Conservation (phyloP, 2,329 filamentous ascomycete species). For the Diplocarpon rosae region DNA sequence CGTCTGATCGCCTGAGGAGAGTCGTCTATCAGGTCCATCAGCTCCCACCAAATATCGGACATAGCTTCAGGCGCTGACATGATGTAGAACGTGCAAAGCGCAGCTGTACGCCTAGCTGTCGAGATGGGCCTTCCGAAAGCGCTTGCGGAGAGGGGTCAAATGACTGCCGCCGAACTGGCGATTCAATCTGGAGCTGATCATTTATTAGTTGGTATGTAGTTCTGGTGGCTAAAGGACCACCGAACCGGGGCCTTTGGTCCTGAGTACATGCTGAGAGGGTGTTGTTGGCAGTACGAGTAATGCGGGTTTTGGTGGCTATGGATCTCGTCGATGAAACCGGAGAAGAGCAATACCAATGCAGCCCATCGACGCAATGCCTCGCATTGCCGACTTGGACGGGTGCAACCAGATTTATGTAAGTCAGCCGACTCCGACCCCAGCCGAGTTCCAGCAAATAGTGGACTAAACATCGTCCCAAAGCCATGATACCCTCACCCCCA, state of each 20-base stretch:
- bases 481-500: conserved; percentile 4
- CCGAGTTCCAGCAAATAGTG: not conserved
- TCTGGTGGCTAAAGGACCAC: not conserved
- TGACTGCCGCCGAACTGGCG: conserved; percentile 8
- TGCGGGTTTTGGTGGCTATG: conserved; percentile 9
- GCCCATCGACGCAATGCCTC: conserved; percentile 4
- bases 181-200: conserved; percentile 1
- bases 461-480: not conserved
- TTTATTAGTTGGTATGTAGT: conserved; percentile 1
- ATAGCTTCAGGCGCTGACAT: not conserved
- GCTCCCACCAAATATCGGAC: not conserved
- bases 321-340: conserved; percentile 7
- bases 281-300: conserved; percentile 4
- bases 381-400: conserved; percentile 6
- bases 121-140: conserved; percentile 8
- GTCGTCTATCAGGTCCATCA: conserved; percentile 3
- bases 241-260: not conserved
- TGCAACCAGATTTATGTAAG: conserved; percentile 5
- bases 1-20: conserved; percentile 5
- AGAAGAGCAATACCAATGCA: conserved; percentile 7
- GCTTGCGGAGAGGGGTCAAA: not conserved
- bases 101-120: conserved; percentile 6
- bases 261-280: too few relatives aligned
- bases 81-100: conserved; percentile 5
- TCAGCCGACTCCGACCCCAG: not conserved